These are phyloP conservation scores for Exophiala dermatitidis DNA, from an alignment of 2,329 filamentous ascomycete genomes.

Conservation along the genomic window DNA sequence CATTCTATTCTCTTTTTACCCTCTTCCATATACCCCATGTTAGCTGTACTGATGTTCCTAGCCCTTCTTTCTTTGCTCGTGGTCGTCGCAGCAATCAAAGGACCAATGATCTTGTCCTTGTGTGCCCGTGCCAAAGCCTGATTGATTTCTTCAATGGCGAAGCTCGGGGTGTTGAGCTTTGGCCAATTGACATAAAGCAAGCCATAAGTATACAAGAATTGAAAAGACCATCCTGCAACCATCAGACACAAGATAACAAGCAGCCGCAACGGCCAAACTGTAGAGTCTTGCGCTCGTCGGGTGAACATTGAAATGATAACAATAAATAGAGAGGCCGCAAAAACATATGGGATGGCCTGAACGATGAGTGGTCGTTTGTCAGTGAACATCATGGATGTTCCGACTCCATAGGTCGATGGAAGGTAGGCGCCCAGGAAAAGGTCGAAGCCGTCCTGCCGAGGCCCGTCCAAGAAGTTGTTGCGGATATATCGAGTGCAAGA, in stretches of 20 bases:
- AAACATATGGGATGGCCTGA: slow-evolving; percentile 86
- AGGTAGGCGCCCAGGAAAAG: slow-evolving; percentile 84
- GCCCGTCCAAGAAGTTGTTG: slow-evolving; percentile 94
- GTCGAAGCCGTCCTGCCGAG: slow-evolving; percentile 90
- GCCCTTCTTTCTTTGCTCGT: slow-evolving; percentile 55
- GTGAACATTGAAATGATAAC: slow-evolving; percentile 69
- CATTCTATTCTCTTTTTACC: slow-evolving; percentile 95
- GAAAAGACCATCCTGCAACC: slow-evolving; percentile 62
- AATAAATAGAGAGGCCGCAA: slow-evolving; percentile 80
- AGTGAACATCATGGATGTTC: slow-evolving; percentile 67
- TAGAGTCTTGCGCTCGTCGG: slow-evolving; percentile 61
- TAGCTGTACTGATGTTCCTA: slow-evolving; percentile 71
- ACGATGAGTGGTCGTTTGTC: slow-evolving; percentile 81
- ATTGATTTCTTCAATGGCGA: slow-evolving; percentile 78
- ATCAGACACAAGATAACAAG: slow-evolving; percentile 73
- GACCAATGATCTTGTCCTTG: slow-evolving; percentile 74
- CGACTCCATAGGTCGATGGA: slow-evolving; percentile 63
- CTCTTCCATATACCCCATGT: slow-evolving; percentile 82
- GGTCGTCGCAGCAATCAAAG: slow-evolving; percentile 52
- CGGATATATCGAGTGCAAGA: slow-evolving; percentile 80
- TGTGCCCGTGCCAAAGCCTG: slow-evolving; percentile 76
- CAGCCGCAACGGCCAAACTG: slow-evolving; percentile 71
- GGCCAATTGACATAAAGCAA: slow-evolving; percentile 99
- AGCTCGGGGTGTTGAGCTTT: slow-evolving; percentile 82
- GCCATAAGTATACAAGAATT: slow-evolving; percentile 76